phyloP scores from a whole-genome alignment of 441 rosid species.

The Populus tomentosa region DNA sequence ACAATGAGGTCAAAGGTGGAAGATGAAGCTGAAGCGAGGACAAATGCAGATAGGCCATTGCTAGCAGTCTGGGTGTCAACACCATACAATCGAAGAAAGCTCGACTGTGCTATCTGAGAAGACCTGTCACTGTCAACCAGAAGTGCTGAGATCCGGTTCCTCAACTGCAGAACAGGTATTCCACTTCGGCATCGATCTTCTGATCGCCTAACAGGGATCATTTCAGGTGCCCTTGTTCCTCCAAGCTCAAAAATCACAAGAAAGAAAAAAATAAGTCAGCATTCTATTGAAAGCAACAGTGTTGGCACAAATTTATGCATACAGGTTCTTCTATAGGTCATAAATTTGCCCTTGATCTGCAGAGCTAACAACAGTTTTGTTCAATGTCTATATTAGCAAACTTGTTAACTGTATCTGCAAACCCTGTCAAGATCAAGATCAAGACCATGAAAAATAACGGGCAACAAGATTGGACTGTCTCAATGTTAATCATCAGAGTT shows the following conservation, averaged over 20 bases:
- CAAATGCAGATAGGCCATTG: slow-evolving; percentile 58
- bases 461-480: not conserved
- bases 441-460: not conserved
- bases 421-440: not conserved
- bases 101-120: slow-evolving; percentile 34
- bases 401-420: not conserved
- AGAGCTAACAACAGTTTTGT: not conserved
- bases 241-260: not conserved
- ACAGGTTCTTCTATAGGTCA: not conserved
- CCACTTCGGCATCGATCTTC: not conserved
- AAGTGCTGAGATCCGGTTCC: slow-evolving; percentile 26
- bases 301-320: not conserved
- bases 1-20: slow-evolving; percentile 49
- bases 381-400: not conserved
- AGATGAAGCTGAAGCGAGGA: slow-evolving; percentile 40
- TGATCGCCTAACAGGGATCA: not conserved
- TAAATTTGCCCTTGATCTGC: not conserved
- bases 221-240: slow-evolving; percentile 2
- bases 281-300: not conserved
- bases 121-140: slow-evolving; percentile 20
- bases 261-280: not conserved
- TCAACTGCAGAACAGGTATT: not conserved
- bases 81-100: slow-evolving; percentile 36
- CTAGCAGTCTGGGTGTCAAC: slow-evolving; percentile 34
- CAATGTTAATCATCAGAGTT: not conserved